Conservation (phyloP, 2,329 filamentous ascomycete species). For the Nigrospora sphaerica region DNA sequence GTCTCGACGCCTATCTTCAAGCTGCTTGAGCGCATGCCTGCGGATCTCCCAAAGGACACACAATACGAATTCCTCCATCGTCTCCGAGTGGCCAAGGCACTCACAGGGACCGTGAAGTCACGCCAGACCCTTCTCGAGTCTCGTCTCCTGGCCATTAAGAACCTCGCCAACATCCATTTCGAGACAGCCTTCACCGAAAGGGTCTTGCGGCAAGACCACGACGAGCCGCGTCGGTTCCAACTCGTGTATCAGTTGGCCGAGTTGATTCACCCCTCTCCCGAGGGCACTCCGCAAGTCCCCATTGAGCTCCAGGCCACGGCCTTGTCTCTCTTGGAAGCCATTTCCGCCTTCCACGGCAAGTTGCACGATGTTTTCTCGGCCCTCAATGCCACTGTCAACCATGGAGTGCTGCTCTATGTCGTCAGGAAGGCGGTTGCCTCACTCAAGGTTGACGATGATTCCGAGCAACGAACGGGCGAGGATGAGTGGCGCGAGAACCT, state of each 20-base stretch:
- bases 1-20: conserved; percentile 46
- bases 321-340: conserved; percentile 74
- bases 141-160: conserved; percentile 80
- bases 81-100: conserved; percentile 74
- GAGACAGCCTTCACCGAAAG: conserved; percentile 81
- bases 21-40: conserved; percentile 46
- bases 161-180: conserved; percentile 80
- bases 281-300: conserved; percentile 61
- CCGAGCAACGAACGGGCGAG: conserved; percentile 55
- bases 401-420: conserved; percentile 89
- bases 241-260: conserved; percentile 89
- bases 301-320: conserved; percentile 75
- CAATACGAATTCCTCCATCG: conserved; percentile 83
- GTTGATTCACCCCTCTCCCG: conserved; percentile 74
- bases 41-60: conserved; percentile 62
- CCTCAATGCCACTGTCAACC: conserved; percentile 92
- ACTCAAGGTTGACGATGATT: conserved; percentile 54
- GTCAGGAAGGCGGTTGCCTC: conserved; percentile 84
- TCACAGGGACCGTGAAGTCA: conserved; percentile 57
- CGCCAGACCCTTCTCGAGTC: conserved; percentile 73
- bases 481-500: conserved; percentile 89
- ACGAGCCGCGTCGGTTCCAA: conserved; percentile 84
- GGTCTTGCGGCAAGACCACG: conserved; percentile 77
- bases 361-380: conserved; percentile 78
- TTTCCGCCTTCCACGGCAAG: conserved; percentile 71